Conservation (phyloP, 129 eudicot species). For the Flaveria sonorensis region DNA sequence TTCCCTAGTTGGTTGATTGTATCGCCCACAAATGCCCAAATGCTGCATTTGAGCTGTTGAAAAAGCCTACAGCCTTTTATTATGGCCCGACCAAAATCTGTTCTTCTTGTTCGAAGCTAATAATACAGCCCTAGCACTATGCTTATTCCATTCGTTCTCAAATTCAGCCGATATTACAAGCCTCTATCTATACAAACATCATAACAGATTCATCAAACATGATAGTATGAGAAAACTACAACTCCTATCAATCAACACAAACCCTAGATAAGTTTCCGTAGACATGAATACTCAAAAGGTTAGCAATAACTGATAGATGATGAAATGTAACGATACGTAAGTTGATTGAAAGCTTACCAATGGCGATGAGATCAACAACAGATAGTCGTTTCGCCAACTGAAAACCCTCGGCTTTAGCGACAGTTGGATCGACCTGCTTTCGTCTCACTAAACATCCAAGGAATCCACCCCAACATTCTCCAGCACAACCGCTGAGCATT, state of each 20-base stretch:
- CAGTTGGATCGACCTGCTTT: slow-evolving; percentile 77
- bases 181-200: background rate
- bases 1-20: too few relatives aligned
- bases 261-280: background rate
- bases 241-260: slow-evolving; percentile 3
- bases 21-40: too few relatives aligned
- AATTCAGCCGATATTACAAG: too few relatives aligned
- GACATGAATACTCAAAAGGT: background rate
- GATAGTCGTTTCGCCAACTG: slow-evolving; percentile 85
- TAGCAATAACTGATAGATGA: background rate
- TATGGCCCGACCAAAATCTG: too few relatives aligned
- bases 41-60: too few relatives aligned
- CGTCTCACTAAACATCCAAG: slow-evolving; percentile 63
- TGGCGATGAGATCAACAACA: slow-evolving; percentile 78
- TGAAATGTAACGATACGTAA: slow-evolving; percentile 2
- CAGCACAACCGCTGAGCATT: slow-evolving; percentile 33
- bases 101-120: background rate
- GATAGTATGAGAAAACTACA: background rate
- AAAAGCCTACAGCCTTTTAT: too few relatives aligned
- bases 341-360: slow-evolving; percentile 45
- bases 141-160: too few relatives aligned
- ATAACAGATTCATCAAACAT: background rate
- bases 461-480: slow-evolving; percentile 36
- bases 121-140: background rate
- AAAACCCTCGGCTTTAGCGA: slow-evolving; percentile 43